Conservation (phyloP, 202 grass and related monocot species). For the Musa balbisiana region DNA sequence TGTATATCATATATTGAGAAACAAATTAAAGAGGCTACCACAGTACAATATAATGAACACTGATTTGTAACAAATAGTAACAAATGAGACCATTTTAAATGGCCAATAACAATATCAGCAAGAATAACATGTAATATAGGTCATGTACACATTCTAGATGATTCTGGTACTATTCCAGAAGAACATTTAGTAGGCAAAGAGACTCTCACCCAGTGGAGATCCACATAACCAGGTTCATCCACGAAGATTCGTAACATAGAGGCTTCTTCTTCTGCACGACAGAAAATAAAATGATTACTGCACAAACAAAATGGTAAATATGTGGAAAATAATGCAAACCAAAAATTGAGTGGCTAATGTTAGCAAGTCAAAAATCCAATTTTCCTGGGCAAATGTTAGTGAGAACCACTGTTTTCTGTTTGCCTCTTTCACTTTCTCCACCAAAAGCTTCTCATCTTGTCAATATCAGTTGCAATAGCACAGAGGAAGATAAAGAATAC, state of each 20-base stretch:
- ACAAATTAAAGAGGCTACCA: neutral
- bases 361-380: neutral
- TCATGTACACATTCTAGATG: neutral
- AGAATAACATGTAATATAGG: neutral
- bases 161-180: neutral
- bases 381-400: neutral
- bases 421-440: too few relatives aligned
- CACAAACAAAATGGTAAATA: neutral
- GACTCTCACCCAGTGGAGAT: slow-evolving; percentile 85
- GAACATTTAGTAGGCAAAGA: neutral
- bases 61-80: neutral
- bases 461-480: too few relatives aligned
- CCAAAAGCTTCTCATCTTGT: too few relatives aligned
- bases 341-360: neutral
- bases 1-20: neutral
- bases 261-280: slow-evolving; percentile 78
- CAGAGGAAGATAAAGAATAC: too few relatives aligned
- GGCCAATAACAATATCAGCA: neutral
- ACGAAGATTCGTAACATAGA: slow-evolving; percentile 56
- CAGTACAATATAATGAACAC: neutral
- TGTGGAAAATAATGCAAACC: neutral
- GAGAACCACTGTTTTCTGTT: neutral
- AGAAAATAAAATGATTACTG: slow-evolving; percentile 14
- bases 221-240: slow-evolving; percentile 77
- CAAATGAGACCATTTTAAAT: neutral